Conservation (phyloP, 2,329 filamentous ascomycete species). For the Endothia cerciana region DNA sequence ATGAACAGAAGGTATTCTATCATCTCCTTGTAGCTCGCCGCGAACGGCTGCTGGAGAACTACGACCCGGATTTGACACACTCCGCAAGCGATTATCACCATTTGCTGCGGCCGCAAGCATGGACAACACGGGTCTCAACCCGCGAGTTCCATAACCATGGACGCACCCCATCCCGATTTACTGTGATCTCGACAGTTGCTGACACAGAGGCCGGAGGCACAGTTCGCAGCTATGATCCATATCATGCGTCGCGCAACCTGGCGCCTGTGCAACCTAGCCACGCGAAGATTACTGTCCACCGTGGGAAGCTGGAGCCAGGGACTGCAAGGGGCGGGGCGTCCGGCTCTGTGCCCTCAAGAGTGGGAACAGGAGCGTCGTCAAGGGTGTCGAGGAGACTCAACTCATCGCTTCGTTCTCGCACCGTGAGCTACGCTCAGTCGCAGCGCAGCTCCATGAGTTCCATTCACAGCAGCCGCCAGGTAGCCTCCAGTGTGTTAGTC, state of each 20-base stretch:
- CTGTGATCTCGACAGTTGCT: constrained; percentile 66
- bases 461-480: constrained; percentile 50
- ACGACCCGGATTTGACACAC: constrained; percentile 77
- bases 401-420: constrained; percentile 24
- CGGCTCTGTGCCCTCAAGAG: constrained; percentile 35
- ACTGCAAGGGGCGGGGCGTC: constrained; percentile 39
- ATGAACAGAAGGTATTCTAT: constrained; percentile 94
- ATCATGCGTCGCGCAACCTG: constrained; percentile 66
- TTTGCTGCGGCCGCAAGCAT: constrained; percentile 56
- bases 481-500: constrained; percentile 47
- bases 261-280: constrained; percentile 56
- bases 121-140: constrained; percentile 65
- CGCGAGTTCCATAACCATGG: constrained; percentile 62
- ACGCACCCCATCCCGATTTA: constrained; percentile 63
- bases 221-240: constrained; percentile 79
- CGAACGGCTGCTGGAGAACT: constrained; percentile 85
- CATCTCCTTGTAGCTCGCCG: constrained; percentile 80
- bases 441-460: constrained; percentile 53
- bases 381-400: constrained; percentile 21
- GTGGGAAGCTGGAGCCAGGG: constrained; percentile 41
- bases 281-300: constrained; percentile 71
- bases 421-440: constrained; percentile 36
- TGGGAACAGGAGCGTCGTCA: constrained; percentile 31
- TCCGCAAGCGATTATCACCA: constrained; percentile 93
- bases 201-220: constrained; percentile 54